phyloP scores from a whole-genome alignment of 495 filamentous ascomycete species.

The Penicillium atrosanguineum region DNA sequence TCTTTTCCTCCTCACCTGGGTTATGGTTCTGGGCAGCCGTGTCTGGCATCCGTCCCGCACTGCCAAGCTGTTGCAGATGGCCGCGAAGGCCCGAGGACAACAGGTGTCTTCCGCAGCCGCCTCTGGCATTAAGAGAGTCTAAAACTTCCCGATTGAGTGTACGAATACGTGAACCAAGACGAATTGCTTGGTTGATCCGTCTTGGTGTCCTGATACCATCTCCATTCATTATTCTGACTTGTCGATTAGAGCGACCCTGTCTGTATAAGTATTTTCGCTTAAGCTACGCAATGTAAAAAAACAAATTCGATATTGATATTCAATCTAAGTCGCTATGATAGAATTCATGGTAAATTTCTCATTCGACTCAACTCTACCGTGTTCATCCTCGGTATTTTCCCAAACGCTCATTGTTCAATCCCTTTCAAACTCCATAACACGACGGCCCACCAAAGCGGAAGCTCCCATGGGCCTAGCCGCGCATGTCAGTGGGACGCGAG shows the following conservation, averaged over 20 bases:
- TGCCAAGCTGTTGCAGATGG: constrained; percentile 48
- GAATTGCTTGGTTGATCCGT: background rate
- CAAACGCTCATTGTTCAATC: background rate
- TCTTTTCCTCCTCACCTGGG: constrained; percentile 79
- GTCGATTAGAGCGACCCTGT: background rate
- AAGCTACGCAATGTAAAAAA: constrained; percentile 12
- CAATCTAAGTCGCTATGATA: background rate
- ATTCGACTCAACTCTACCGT: background rate
- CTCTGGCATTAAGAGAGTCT: constrained; percentile 31
- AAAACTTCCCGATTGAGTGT: constrained; percentile 8
- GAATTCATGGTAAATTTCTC: too few species aligned
- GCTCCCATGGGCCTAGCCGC: background rate
- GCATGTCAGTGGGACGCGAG: background rate
- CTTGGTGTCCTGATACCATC: constrained; percentile 24
- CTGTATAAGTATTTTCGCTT: constrained; percentile 14
- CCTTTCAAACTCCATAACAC: background rate
- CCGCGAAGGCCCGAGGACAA: constrained; percentile 35
- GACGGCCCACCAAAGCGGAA: background rate
- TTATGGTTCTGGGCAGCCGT: constrained; percentile 68
- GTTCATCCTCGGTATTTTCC: background rate
- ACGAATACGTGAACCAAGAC: constrained; percentile 17
- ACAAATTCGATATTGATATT: background rate
- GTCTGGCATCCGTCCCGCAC: constrained; percentile 53
- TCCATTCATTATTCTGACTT: constrained; percentile 21
- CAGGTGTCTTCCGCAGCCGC: constrained; percentile 24